Conservation (phyloP, 495 filamentous ascomycete genomes). For the Penicillium atrosanguineum region DNA sequence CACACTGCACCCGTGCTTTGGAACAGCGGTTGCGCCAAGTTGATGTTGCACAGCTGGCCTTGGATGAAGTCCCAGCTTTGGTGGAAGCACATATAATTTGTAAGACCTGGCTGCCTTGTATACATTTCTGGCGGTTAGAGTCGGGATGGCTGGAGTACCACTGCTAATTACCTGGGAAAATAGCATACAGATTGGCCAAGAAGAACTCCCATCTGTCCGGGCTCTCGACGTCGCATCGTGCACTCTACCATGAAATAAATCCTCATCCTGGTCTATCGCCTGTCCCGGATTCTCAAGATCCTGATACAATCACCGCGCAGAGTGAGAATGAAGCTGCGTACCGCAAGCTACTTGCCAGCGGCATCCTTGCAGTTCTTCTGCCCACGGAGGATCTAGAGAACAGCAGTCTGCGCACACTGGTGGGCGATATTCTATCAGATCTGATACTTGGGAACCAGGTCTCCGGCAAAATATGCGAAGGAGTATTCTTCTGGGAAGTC, state of each 20-base stretch:
- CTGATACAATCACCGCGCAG: slow-evolving; percentile 56
- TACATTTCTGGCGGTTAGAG: neutral
- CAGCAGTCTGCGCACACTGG: slow-evolving; percentile 72
- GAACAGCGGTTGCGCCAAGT: slow-evolving; percentile 80
- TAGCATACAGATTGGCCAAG: slow-evolving; percentile 55
- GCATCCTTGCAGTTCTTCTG: slow-evolving; percentile 73
- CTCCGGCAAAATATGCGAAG: slow-evolving; percentile 74
- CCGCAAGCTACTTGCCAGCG: slow-evolving; percentile 76
- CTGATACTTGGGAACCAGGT: slow-evolving; percentile 78
- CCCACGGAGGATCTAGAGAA: slow-evolving; percentile 93
- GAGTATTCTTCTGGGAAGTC: slow-evolving; percentile 80
- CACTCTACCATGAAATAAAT: slow-evolving; percentile 79
- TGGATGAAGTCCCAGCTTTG: slow-evolving; percentile 87
- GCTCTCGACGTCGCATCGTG: slow-evolving; percentile 42
- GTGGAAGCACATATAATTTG: slow-evolving; percentile 78
- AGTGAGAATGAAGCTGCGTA: slow-evolving; percentile 74
- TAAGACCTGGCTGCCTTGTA: slow-evolving; percentile 42
- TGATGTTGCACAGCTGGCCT: slow-evolving; percentile 75
- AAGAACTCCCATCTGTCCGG: slow-evolving; percentile 47
- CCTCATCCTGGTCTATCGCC: slow-evolving; percentile 79
- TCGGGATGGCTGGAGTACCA: neutral
- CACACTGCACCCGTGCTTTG: slow-evolving; percentile 81
- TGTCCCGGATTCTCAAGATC: slow-evolving; percentile 55
- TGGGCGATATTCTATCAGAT: slow-evolving; percentile 82
- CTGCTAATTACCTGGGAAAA: slow-evolving; percentile 6